A percentile compares a stretch with the other conserved stretches of the same genome.
Evolutionary conservation across 495 filamentous ascomycete species (phyloP).

Genomic region (Podospora comata): DNA sequence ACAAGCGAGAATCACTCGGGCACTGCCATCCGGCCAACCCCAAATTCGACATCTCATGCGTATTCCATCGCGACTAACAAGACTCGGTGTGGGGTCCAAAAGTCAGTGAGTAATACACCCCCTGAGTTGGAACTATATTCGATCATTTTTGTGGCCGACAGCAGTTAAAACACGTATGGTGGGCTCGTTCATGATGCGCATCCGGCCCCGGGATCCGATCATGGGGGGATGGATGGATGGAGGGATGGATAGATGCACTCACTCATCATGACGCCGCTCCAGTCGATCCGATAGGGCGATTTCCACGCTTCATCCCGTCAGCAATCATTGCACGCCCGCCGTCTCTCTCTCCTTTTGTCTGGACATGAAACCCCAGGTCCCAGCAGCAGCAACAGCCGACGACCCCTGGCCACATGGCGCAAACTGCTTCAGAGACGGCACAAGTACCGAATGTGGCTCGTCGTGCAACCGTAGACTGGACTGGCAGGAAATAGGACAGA

Average conservation of each 20-base stretch:
- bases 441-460: slow-evolving; percentile 2
- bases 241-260: not conserved
- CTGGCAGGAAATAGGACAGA: not conserved
- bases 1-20: not conserved
- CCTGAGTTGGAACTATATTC: not conserved
- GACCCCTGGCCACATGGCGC: not conserved
- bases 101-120: not conserved
- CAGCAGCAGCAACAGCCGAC: not conserved
- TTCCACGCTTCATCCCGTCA: not conserved
- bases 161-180: not conserved
- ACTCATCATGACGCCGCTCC: not conserved
- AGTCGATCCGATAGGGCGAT: not conserved
- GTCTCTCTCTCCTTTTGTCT: not conserved
- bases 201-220: not conserved
- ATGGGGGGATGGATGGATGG: not conserved
- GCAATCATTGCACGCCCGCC: not conserved
- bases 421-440: not conserved
- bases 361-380: slow-evolving; percentile 1
- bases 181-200: not conserved
- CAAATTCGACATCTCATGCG: not conserved
- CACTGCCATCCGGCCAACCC: not conserved
- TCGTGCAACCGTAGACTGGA: not conserved
- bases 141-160: not conserved
- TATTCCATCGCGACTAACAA: not conserved
- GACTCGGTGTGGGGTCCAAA: not conserved